A percentile compares a stretch with the other conserved stretches of the same genome.
phyloP scores from a whole-genome alignment of 1,284 basidiomycete species.

The Marasmius sp. region DNA sequence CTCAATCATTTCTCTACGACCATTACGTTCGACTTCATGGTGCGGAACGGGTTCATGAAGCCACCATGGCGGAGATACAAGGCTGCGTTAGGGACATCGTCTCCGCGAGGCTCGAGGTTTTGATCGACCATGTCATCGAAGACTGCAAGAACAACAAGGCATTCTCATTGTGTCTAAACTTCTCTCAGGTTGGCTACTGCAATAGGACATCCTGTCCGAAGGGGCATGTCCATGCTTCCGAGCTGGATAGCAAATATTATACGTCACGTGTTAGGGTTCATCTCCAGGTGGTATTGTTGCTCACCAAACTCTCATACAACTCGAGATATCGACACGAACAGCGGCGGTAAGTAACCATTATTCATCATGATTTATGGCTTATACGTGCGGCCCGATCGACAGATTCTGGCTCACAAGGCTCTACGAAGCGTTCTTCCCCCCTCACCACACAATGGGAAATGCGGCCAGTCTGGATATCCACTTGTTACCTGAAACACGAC shows the following conservation, averaged over 20 bases:
- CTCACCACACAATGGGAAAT: constrained; percentile 6
- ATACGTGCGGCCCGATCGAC: too few relatives aligned
- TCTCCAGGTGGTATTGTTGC: constrained; percentile 10
- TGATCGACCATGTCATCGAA: not conserved
- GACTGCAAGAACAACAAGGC: constrained; percentile 5
- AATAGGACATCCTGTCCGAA: constrained; percentile 5
- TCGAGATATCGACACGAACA: not conserved
- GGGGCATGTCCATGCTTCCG: constrained; percentile 1
- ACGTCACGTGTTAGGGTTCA: constrained; percentile 10
- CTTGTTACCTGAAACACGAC: constrained; percentile 5
- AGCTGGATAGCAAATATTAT: constrained; percentile 2
- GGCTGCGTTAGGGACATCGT: not conserved
- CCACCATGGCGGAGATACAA: constrained; percentile 1
- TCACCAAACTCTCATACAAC: not conserved
- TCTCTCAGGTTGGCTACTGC: constrained; percentile 1
- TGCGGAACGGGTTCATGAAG: not conserved
- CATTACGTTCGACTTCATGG: not conserved
- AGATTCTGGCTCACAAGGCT: too few relatives aligned
- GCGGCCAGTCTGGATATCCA: not conserved
- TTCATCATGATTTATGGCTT: too few relatives aligned
- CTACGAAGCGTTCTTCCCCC: constrained; percentile 10
- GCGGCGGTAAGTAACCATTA: constrained; percentile 10
- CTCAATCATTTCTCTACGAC: constrained; percentile 3
- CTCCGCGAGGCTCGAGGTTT: not conserved
- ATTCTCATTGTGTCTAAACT: constrained; percentile 9